Evolutionary conservation across 108 stramenopile species (phyloP).

Genomic region (Nannochloropsis oceanica): DNA sequence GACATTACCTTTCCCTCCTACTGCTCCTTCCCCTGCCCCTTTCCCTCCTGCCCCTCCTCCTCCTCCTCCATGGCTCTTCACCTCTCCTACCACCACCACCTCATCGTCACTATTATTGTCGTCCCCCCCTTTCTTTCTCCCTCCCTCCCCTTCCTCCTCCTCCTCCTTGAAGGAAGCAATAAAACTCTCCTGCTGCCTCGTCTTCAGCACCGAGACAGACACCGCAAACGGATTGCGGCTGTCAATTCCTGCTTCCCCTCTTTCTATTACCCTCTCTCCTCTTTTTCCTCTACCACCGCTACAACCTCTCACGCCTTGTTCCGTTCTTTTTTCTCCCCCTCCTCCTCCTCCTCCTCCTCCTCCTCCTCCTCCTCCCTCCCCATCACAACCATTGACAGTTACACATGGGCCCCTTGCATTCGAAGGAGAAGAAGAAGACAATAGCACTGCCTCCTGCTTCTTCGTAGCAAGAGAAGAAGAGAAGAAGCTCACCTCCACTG

Average conservation of each 20-base stretch:
- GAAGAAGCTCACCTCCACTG: too few species aligned
- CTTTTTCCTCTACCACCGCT: not conserved
- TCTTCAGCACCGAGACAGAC: not conserved
- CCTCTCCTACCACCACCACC: not conserved
- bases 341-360: not conserved
- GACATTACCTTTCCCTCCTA: not conserved
- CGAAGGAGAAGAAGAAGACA: too few species aligned
- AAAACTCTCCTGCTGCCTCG: not conserved
- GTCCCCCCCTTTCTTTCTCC: not conserved
- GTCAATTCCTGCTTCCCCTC: not conserved
- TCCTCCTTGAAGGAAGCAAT: not conserved
- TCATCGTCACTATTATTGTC: not conserved
- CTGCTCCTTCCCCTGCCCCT: not conserved
- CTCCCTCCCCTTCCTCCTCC: not conserved
- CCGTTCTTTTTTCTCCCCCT: not conserved
- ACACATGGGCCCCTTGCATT: too few species aligned
- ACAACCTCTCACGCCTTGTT: not conserved
- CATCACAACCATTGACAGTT: not conserved
- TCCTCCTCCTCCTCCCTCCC: not conserved
- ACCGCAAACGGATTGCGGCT: not conserved
- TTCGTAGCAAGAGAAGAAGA: too few species aligned
- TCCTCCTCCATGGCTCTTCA: not conserved
- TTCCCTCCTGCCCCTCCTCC: not conserved
- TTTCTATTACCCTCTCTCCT: not conserved
- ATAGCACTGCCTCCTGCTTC: too few species aligned